Conservation (phyloP, 345 rosid genomes). For the Triadica sebifera region DNA sequence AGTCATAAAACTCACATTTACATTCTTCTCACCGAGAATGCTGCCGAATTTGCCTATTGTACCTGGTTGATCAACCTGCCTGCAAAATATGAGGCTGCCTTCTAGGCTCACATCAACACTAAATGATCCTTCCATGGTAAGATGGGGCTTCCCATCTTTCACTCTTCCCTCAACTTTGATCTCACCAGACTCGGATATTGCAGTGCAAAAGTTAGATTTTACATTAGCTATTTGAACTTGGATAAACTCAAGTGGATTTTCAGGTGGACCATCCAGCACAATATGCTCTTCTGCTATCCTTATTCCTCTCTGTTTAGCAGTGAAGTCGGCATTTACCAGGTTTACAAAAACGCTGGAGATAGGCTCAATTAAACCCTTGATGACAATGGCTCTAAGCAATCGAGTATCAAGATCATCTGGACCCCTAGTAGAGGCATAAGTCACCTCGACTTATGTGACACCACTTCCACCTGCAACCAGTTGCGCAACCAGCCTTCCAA, state of each 20-base stretch:
- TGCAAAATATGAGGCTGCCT: constrained; percentile 25
- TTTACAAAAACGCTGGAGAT: constrained; percentile 24
- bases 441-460: constrained; percentile 18
- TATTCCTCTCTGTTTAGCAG: constrained; percentile 28
- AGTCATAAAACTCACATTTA: constrained; percentile 30
- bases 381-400: constrained; percentile 27
- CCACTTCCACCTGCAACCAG: constrained; percentile 28
- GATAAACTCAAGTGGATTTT: constrained; percentile 23
- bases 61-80: constrained; percentile 30
- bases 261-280: constrained; percentile 25
- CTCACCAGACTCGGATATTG: constrained; percentile 27
- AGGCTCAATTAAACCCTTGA: constrained; percentile 27
- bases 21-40: constrained; percentile 27
- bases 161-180: constrained; percentile 28
- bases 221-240: constrained; percentile 29
- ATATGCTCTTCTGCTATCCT: constrained; percentile 23
- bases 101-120: constrained; percentile 29
- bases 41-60: constrained; percentile 28
- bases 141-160: constrained; percentile 24
- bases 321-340: constrained; percentile 31
- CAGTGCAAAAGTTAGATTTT: constrained; percentile 25
- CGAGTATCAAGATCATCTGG: constrained; percentile 26
- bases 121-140: constrained; percentile 25
- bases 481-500: constrained; percentile 25
- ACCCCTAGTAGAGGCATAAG: constrained; percentile 25